phyloP scores from a whole-genome alignment of 495 filamentous ascomycete genomes.

The Mytilinidion resinicola region DNA sequence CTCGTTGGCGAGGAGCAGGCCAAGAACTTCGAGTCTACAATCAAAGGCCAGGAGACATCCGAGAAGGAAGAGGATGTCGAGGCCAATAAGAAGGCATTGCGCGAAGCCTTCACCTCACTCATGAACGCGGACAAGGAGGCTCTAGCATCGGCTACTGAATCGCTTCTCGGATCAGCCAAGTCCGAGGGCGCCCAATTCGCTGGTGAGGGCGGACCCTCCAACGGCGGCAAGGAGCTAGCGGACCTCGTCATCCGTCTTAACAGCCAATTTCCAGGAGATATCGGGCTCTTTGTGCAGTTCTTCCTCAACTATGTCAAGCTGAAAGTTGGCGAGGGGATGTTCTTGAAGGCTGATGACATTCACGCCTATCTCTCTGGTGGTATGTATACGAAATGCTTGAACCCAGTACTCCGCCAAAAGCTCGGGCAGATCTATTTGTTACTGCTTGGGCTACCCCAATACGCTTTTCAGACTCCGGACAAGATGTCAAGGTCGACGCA shows the following conservation, averaged over 20 bases:
- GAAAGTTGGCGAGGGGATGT: slow-evolving; percentile 86
- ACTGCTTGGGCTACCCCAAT: too few species aligned
- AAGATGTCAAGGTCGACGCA: neutral
- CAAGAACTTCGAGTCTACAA: slow-evolving; percentile 58
- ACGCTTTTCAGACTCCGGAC: slow-evolving; percentile 24
- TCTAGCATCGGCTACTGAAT: slow-evolving; percentile 55
- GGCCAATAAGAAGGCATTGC: slow-evolving; percentile 75
- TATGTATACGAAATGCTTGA: neutral
- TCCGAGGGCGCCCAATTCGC: slow-evolving; percentile 57
- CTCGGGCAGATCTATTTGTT: too few species aligned
- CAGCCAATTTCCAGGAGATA: slow-evolving; percentile 67
- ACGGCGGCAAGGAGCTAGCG: slow-evolving; percentile 61
- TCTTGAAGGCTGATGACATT: slow-evolving; percentile 91
- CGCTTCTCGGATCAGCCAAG: slow-evolving; percentile 66
- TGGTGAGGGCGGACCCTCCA: slow-evolving; percentile 52
- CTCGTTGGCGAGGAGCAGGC: slow-evolving; percentile 69
- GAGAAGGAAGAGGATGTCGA: slow-evolving; percentile 50
- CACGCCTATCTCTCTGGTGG: slow-evolving; percentile 86
- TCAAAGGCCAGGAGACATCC: slow-evolving; percentile 59
- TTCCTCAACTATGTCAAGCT: slow-evolving; percentile 79
- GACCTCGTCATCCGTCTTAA: slow-evolving; percentile 71
- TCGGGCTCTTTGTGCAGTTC: slow-evolving; percentile 73
- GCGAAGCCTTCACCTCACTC: slow-evolving; percentile 63
- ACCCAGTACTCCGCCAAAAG: too few species aligned
- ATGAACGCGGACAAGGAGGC: slow-evolving; percentile 68